Conservation (phyloP, 192 early-diverging fungal genomes). For the Entomortierella beljakovae region DNA sequence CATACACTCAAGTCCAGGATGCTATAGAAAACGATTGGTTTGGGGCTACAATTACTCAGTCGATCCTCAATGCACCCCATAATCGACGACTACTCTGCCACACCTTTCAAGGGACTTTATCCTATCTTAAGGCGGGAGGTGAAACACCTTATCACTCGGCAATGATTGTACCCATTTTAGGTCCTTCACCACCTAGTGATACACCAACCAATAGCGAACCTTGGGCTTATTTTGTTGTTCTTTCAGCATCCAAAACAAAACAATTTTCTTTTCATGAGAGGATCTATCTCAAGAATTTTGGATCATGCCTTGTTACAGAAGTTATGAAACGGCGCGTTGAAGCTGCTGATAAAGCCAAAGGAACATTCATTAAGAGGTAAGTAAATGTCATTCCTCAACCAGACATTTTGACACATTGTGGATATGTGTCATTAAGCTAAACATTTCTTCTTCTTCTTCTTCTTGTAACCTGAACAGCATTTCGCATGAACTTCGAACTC, state of each 20-base stretch:
- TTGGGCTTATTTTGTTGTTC: slow-evolving; percentile 51
- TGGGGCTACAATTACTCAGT: background rate
- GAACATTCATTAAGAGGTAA: slow-evolving; percentile 59
- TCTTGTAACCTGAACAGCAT: slow-evolving; percentile 31
- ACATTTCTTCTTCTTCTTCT: too few relatives aligned
- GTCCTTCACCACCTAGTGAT: slow-evolving; percentile 15
- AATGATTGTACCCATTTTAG: slow-evolving; percentile 38
- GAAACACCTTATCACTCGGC: slow-evolving; percentile 29
- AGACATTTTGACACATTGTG: too few relatives aligned
- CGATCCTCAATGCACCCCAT: slow-evolving; percentile 16
- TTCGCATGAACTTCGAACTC: slow-evolving; percentile 65
- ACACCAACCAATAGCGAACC: slow-evolving; percentile 19
- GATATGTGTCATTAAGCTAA: too few relatives aligned
- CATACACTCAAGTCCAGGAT: slow-evolving; percentile 19
- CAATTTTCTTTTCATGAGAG: slow-evolving; percentile 60
- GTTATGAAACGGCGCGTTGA: slow-evolving; percentile 59
- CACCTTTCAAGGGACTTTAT: slow-evolving; percentile 45
- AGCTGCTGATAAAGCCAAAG: slow-evolving; percentile 63
- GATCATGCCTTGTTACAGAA: slow-evolving; percentile 59
- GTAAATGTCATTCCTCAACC: too few relatives aligned
- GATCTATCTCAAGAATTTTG: slow-evolving; percentile 63
- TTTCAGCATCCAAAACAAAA: slow-evolving; percentile 40
- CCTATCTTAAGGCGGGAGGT: slow-evolving; percentile 3
- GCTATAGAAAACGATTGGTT: slow-evolving; percentile 42
- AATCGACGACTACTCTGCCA: slow-evolving; percentile 28